Evolutionary conservation across 192 early-diverging fungal genomes (phyloP), one percentile per base, ranked within the genome.

Genomic region (Globomyces pollinis-pini): DNA sequence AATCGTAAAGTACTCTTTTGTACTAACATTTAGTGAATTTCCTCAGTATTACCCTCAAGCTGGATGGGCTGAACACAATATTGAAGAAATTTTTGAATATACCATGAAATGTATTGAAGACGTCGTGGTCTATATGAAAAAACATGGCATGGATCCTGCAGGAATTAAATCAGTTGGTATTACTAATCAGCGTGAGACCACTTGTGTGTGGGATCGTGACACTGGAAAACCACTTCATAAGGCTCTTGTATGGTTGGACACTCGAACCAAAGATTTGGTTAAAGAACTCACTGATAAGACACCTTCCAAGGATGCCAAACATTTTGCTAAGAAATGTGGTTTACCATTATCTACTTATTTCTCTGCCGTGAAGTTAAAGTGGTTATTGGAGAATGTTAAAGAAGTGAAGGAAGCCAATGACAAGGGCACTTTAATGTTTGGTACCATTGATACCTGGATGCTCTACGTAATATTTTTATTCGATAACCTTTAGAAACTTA

Each of bases 151-250:
- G 49, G 53, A 74, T 9, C 33, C 58, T 7, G 13, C 18, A 11
- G 50, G 64, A 34, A 62, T 80, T 28, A 52, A 65, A 36, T 76
- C 80, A 18, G 80, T 96, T 21, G 93, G 93, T 1, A 87, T 96
- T 58, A 96, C 93, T n/a, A 96, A 94, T 74, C 93, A 96, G 66
- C 85, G 93, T 64, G 93, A 96, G 63, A 96, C 93, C 0, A 83
- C 86, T 5, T 80, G 93, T 29, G 89, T 78, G n/a, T 96, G 91
- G 90, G 91, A 96, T 72, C 75, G 58, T 30, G 68, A 57, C 30
- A 87, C 91, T 4, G 93, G 93, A 38, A 61, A 82, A 58, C 87
- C 86, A 2, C 69, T 94, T 29, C 84, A 84, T 44, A 84, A 89
- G 62, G 92, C 92, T 21, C 87, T 94, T 66, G 90, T 96, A 34